phyloP scores from a whole-genome alignment of 2,329 filamentous ascomycete species.

The Xylariaceae sp. region DNA sequence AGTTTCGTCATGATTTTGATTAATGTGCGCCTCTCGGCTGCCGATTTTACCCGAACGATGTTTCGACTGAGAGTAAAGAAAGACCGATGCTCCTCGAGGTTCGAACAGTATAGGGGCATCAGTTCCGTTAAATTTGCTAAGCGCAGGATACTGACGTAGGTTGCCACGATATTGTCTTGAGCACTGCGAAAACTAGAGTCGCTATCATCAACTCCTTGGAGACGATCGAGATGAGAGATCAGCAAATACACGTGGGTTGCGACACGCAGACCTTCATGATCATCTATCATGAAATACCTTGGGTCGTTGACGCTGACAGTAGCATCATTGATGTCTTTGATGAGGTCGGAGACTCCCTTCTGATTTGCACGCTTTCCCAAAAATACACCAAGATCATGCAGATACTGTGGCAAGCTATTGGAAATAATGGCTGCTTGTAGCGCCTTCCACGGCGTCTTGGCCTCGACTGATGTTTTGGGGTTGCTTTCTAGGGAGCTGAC shows the following conservation, averaged over 20 bases:
- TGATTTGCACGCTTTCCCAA: conserved; percentile 46
- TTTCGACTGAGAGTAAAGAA: conserved; percentile 71
- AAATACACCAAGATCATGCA: conserved; percentile 53
- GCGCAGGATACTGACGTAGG: conserved; percentile 75
- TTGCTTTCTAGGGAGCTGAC: conserved; percentile 55
- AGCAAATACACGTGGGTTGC: conserved; percentile 62
- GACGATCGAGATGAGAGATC: conserved; percentile 59
- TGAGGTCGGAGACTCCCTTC: conserved; percentile 38
- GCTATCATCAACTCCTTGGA: conserved; percentile 40
- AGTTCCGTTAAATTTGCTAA: conserved; percentile 67
- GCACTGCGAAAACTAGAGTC: conserved; percentile 39
- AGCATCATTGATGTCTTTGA: conserved; percentile 34
- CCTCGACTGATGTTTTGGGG: conserved; percentile 50
- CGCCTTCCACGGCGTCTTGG: conserved; percentile 62
- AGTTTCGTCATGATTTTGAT: conserved; percentile 71
- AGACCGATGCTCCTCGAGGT: conserved; percentile 58
- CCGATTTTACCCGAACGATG: conserved; percentile 64
- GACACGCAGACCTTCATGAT: conserved; percentile 62
- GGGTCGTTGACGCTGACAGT: conserved; percentile 36
- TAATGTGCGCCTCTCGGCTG: conserved; percentile 58
- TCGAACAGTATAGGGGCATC: conserved; percentile 83
- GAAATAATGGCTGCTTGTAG: conserved; percentile 72
- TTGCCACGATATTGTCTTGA: conserved; percentile 70
- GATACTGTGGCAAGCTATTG: conserved; percentile 51
- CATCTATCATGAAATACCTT: conserved; percentile 49